Base-by-base conservation (phyloP, 1,139 yeast genomes). In the Blastobotrys malaysiensis region DNA sequence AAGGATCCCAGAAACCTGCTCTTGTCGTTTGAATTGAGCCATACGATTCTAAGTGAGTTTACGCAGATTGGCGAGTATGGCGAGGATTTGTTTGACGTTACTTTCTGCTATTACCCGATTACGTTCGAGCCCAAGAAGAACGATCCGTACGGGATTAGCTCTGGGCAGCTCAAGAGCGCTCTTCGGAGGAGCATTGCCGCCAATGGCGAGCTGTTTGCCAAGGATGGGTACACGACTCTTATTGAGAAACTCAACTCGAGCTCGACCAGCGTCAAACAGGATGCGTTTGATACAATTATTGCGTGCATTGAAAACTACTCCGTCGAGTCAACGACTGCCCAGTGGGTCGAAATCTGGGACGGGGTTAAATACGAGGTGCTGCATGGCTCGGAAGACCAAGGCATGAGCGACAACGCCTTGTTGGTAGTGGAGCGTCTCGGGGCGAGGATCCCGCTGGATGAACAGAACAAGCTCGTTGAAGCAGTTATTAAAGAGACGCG, bases 31-130 rank as follows among this genome's bases (percentile, higher is more conserved):
- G 70, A 74, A 3, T 68, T 89, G 52, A 82, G 86, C 62, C 63
- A 70, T 11, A 55, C 55, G 3, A 79, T 93, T 22, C 77, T 86
- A 24, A 61, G 71, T 7, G 61, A 62, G 9, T 76, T 86, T 48
- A 67, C 71, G 0, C 11, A 31, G 7, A 76, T 83, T 51, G 73
- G 55, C 2, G 57, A 59, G 9, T 55, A 58, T 0, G 69, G 75
- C 24, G 84, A 84, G 58, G 89, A 88, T 24, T 69, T 93, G 56
- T 93, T 91, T 66, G 99, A 95, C 67, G 83, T 88, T 43, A 78
- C 90, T 45, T 93, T 93, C 67, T 93, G 99, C 69, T 95, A 95
- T 72, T 95, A 91, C 72, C 99, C 99, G 3, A 91, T 95, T 52
- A 87, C 97, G 0, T 95, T 95, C 71, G 85, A 84, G 57, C 97